A percentile compares a stretch with the other conserved stretches of the same genome.
phyloP scores from a whole-genome alignment of 2,329 filamentous ascomycete genomes.

The Drechmeria coniospora region DNA sequence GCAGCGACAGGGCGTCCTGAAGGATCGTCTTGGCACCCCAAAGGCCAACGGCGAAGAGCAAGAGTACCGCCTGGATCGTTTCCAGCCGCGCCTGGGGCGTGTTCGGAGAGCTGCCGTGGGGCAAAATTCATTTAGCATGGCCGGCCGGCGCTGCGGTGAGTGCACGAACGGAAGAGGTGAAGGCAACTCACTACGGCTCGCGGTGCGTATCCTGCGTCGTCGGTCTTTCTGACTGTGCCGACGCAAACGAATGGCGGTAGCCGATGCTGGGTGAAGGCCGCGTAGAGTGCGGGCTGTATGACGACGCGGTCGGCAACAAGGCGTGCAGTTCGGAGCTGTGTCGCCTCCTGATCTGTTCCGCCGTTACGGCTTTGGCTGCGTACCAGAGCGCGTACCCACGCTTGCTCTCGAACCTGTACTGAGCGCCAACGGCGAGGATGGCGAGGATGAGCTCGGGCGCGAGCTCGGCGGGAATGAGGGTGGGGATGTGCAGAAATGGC shows the following conservation, averaged over 20 bases:
- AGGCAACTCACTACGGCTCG: constrained; percentile 39
- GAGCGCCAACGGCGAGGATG: constrained; percentile 50
- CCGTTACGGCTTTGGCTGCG: constrained; percentile 39
- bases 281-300: constrained; percentile 45
- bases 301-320: constrained; percentile 38
- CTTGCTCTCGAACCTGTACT: constrained; percentile 47
- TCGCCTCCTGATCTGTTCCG: constrained; percentile 42
- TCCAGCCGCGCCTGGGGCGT: constrained; percentile 44
- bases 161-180: no score
- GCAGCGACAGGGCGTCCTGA: constrained; percentile 42
- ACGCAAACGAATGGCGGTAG: constrained; percentile 43
- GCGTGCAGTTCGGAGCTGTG: constrained; percentile 42
- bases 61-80: constrained; percentile 47
- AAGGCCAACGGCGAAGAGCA: constrained; percentile 44
- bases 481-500: constrained; percentile 51
- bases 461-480: constrained; percentile 46
- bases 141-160: no score
- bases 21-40: constrained; percentile 47
- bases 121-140: no score
- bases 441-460: constrained; percentile 53
- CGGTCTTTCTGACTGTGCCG: constrained; percentile 39
- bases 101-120: constrained; percentile 33
- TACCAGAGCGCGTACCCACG: constrained; percentile 46
- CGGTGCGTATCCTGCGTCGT: constrained; percentile 42
- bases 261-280: constrained; percentile 41